Conservation (phyloP, 2,329 filamentous ascomycete genomes). For the Diaporthe citriasiana region DNA sequence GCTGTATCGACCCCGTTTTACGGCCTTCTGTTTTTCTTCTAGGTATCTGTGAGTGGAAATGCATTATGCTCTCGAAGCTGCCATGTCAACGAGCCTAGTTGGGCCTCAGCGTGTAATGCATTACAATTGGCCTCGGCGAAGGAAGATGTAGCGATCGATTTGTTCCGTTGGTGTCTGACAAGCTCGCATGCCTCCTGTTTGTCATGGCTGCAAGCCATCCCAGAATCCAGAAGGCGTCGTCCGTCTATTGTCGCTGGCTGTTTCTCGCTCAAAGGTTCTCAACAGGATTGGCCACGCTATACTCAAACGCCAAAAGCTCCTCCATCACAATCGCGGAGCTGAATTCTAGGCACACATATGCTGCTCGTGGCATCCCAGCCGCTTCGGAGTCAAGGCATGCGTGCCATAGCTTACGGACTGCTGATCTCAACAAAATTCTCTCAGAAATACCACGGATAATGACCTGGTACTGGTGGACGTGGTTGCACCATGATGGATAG, state of each 20-base stretch:
- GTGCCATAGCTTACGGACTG: background rate
- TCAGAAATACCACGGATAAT: background rate
- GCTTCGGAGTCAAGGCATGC: constrained; percentile 11
- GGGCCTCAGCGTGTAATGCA: background rate
- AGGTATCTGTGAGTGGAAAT: no score
- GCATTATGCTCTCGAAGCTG: background rate
- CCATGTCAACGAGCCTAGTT: background rate
- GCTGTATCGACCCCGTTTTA: no score
- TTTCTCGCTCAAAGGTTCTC: background rate
- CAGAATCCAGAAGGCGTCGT: background rate
- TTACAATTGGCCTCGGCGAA: no score
- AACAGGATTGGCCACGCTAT: no score
- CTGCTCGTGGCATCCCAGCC: constrained; percentile 1
- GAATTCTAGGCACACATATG: background rate
- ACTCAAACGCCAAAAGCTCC: background rate
- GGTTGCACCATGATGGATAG: constrained; percentile 11
- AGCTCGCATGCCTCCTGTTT: background rate
- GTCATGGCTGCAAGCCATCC: background rate
- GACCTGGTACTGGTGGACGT: background rate
- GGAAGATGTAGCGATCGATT: background rate
- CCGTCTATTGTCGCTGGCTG: background rate
- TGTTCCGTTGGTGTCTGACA: background rate
- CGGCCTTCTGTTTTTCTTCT: background rate
- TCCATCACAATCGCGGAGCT: background rate
- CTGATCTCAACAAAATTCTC: background rate